Base-by-base conservation (phyloP, 176 grass and related monocot species). In the Eleusine coracana region DNA sequence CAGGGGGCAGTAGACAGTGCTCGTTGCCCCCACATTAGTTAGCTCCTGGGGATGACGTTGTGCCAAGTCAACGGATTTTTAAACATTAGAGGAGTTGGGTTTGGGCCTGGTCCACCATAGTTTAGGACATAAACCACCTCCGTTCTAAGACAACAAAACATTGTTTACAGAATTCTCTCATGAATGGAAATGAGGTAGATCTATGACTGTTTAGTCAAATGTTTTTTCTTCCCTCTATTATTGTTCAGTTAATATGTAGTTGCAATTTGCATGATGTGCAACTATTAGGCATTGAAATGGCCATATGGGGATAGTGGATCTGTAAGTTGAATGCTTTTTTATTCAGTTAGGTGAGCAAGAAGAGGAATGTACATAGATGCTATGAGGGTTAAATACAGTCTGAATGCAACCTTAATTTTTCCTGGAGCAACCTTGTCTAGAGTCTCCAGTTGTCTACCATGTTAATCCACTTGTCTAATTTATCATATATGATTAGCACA, bases 51-150 rank as follows among this genome's bases (percentile, higher is more conserved):
- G 51, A 51, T 51, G 31, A 75, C 70, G 74, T 84, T 75, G 70
- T 3, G 31, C 62, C 51, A 84, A 70, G 87, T 85, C 87, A 85
- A 76, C 54, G 4, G 14, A 16, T 20, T 61, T 28, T 75, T n/a
- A 37, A 3, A 14, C 40, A 10, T 29, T 63, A 14, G 10, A 23
- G 65, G 37, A 4, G 73, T 44, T 80, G 34, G 23, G 18, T 13
- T 49, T 78, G 38, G 68, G 21, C n/a, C 8, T 67, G 68, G 25
- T 37, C 37, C 29, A 60, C 71, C 65, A 41, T 74, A 41, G 9
- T 16, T 28, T 44, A 75, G 44, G 44, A 46, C 9, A 46, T 17
- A 17, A 17, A 17, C 14, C 50, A 16, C 14, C 15, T 52, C 5
- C 15, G 3, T 52, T 52, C 50, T 52, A 5, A 14, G 50, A 52